Conservation (phyloP, 495 filamentous ascomycete genomes). For the Lichenothelia convexa region DNA sequence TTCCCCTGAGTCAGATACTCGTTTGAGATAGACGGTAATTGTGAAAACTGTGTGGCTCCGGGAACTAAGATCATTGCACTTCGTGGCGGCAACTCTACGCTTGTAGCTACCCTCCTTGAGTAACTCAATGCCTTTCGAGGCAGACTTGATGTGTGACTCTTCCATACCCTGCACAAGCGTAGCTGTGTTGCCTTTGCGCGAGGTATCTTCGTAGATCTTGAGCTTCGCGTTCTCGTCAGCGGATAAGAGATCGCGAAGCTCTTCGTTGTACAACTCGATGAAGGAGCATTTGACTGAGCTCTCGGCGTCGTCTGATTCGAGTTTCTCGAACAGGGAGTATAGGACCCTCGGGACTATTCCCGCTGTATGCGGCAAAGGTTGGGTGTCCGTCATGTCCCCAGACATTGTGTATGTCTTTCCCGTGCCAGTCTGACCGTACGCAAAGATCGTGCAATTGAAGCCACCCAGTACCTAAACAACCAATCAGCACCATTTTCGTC, state of each 20-base stretch:
- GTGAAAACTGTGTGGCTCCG: conserved; percentile 95
- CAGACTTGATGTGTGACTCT: conserved; percentile 75
- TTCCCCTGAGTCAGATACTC: conserved; percentile 61
- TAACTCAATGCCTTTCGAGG: conserved; percentile 66
- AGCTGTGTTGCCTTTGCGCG: conserved; percentile 55
- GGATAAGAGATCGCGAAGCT: conserved; percentile 74
- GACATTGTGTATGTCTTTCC: conserved; percentile 99
- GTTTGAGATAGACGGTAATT: conserved; percentile 73
- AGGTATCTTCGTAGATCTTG: conserved; percentile 88
- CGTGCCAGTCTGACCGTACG: conserved; percentile 93
- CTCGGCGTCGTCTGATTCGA: conserved; percentile 57
- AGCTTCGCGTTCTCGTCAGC: conserved; percentile 65
- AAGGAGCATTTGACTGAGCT: conserved; percentile 93
- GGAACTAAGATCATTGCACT: conserved; percentile 93
- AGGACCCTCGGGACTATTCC: conserved; percentile 87
- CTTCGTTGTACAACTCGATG: conserved; percentile 96
- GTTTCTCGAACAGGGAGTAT: conserved; percentile 66
- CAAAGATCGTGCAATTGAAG: conserved; percentile 98
- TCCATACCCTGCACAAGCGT: conserved; percentile 96
- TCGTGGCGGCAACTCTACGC: conserved; percentile 90
- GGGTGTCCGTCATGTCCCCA: conserved; percentile 77
- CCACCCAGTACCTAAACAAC: conserved; percentile 65
- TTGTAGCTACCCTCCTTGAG: conserved; percentile 82
- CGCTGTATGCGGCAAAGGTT: conserved; percentile 72
- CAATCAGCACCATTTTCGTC: neutral